Evolutionary conservation across 768 basidiomycete genomes (phyloP).

Genomic region (Suillus clintonianus): DNA sequence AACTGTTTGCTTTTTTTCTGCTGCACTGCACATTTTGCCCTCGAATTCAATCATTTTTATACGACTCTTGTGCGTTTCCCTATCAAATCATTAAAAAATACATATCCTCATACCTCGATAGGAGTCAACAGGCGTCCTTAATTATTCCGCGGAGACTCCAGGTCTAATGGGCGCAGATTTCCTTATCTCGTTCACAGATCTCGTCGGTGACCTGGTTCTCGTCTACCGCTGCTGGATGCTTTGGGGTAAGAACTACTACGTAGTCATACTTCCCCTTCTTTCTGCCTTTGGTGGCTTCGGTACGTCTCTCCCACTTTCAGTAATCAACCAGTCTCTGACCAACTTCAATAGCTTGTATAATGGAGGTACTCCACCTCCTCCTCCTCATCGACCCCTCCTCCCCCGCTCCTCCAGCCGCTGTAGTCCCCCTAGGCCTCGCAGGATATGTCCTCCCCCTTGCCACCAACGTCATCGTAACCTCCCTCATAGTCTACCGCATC

Average conservation of each 20-base stretch:
- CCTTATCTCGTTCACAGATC: slow-evolving; percentile 37
- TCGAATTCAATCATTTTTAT: slow-evolving; percentile 40
- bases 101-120: slow-evolving; percentile 12
- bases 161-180: slow-evolving; percentile 35
- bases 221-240: slow-evolving; percentile 46
- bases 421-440: slow-evolving; percentile 39
- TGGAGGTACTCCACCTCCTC: slow-evolving; percentile 30
- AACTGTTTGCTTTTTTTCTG: slow-evolving; percentile 33
- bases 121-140: slow-evolving; percentile 26
- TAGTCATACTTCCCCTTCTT: slow-evolving; percentile 37
- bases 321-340: neutral
- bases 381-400: slow-evolving; percentile 28
- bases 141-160: slow-evolving; percentile 32
- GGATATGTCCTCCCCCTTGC: slow-evolving; percentile 40
- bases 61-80: slow-evolving; percentile 30
- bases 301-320: slow-evolving; percentile 17
- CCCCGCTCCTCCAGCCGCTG: slow-evolving; percentile 33
- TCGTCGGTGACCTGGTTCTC: slow-evolving; percentile 37
- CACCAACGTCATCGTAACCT: slow-evolving; percentile 43
- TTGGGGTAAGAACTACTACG: slow-evolving; percentile 36
- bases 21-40: slow-evolving; percentile 33
- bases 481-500: slow-evolving; percentile 42
- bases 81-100: neutral
- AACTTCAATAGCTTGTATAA: slow-evolving; percentile 28
- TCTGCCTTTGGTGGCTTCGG: slow-evolving; percentile 35